Evolutionary conservation across 202 grass and related monocot species (phyloP), one percentile per base, ranked within the genome.

Genomic region (Schoenoplectus triqueter): DNA sequence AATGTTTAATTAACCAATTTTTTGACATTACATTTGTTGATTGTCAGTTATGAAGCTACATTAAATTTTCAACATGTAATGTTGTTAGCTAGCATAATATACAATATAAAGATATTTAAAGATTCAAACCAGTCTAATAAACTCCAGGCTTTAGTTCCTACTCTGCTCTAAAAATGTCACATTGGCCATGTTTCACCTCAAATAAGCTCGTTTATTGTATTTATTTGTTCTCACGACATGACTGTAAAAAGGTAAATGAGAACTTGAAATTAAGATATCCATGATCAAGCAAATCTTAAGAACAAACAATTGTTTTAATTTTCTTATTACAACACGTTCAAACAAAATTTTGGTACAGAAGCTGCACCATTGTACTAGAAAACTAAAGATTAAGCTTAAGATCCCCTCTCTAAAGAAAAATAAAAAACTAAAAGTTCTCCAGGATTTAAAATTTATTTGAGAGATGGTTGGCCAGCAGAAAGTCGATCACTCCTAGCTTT

Each of bases 401-500:
- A 17, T 77, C 21, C 72, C 10, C 54, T 57, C 74, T 18, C 54
- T 17, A 31, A 31, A 61, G 39, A 77, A 57, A 57, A 13, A 42
- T 42, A 41, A 68, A 68, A 10, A 18, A 78, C n/a, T 0, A 78
- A 40, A 77, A 56, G 52, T 61, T 62, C 7, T 79, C 7, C 75
- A 45, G 75, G 39, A 79, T 61, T 79, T 45, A 45, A 61, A 79
- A 31, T 48, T 74, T 87, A 84, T 87, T 97, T 93, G 15, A 82
- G 59, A 18, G 90, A 86, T 82, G 92, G 59, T 84, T 93, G 92
- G 64, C 92, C 77, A 20, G 95, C 89, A 84, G 92, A 97, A 69
- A 97, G 90, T 20, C 92, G 88, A 62, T 97, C 95, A 4, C 85
- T 88, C 86, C 95, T 92, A 1, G 92, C 92, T 85, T 93, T 90